A percentile compares a stretch with the other conserved stretches of the same genome.
These are phyloP conservation scores for Monoraphidium neglectum DNA, from an alignment of 139 green algal genomes.

Conservation along the genomic window DNA sequence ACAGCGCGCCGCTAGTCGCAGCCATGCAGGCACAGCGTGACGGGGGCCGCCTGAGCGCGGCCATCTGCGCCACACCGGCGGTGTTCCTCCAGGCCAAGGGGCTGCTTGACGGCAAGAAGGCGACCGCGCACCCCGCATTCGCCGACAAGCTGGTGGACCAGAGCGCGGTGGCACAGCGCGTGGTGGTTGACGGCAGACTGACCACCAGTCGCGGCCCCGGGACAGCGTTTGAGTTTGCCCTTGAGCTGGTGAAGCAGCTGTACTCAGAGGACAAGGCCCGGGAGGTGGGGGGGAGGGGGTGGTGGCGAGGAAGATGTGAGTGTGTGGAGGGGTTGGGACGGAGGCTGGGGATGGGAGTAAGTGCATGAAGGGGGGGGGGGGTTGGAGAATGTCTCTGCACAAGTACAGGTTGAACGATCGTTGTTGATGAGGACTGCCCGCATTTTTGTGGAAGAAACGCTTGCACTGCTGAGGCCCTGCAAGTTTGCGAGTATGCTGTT, in stretches of 20 bases:
- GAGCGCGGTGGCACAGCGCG: conserved; percentile 63
- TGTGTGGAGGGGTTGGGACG: background rate
- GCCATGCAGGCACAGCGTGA: conserved; percentile 68
- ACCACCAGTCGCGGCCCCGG: conserved; percentile 88
- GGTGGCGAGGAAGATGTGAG: conserved; percentile 67
- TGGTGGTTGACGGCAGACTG: conserved; percentile 86
- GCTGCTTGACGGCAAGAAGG: conserved; percentile 72
- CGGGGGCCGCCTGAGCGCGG: conserved; percentile 59
- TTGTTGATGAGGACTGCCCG: too few relatives aligned
- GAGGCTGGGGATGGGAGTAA: background rate
- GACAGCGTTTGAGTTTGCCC: conserved; percentile 95
- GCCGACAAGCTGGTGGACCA: conserved; percentile 70
- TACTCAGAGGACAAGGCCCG: conserved; percentile 83
- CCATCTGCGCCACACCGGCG: conserved; percentile 95
- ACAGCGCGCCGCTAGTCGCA: conserved; percentile 57
- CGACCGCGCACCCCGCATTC: conserved; percentile 93
- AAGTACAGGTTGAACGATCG: too few relatives aligned
- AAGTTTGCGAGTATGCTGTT: too few relatives aligned
- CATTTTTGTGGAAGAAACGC: too few relatives aligned
- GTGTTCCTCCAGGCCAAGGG: conserved; percentile 87
- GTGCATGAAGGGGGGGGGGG: background rate
- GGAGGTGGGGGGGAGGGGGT: conserved; percentile 93
- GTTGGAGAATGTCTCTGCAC: too few relatives aligned
- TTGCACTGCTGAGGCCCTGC: too few relatives aligned
- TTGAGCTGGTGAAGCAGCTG: conserved; percentile 88